A percentile compares a stretch with the other conserved stretches of the same genome.
Evolutionary conservation across 2,329 filamentous ascomycete species (phyloP).

Genomic region (Fusarium dimerum): DNA sequence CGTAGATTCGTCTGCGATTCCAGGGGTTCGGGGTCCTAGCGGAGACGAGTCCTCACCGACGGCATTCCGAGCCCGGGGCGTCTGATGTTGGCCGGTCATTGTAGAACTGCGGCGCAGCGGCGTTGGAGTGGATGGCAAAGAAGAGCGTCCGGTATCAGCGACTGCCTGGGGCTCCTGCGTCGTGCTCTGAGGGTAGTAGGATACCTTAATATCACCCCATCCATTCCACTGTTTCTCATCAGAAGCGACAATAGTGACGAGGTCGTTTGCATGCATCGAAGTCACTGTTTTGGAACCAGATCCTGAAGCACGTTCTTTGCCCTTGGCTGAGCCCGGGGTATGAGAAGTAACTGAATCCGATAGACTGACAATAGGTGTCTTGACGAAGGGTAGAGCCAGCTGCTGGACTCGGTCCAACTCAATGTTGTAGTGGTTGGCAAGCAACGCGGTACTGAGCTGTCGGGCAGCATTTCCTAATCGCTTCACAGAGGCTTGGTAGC

Average conservation of each 20-base stretch:
- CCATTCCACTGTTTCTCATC: conserved; percentile 65
- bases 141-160: conserved; percentile 38
- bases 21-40: conserved; percentile 45
- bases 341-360: conserved; percentile 54
- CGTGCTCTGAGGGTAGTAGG: conserved; percentile 66
- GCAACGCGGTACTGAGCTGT: conserved; percentile 69
- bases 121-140: conserved; percentile 70
- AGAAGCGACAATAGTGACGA: conserved; percentile 71
- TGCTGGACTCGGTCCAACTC: conserved; percentile 80
- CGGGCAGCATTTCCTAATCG: conserved; percentile 66
- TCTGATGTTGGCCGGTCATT: conserved; percentile 43
- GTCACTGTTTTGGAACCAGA: conserved; percentile 49
- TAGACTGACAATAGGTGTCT: conserved; percentile 60
- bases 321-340: conserved; percentile 63
- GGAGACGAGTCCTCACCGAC: conserved; percentile 50
- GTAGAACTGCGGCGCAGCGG: conserved; percentile 71
- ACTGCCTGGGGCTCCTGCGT: conserved; percentile 21
- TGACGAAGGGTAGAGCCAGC: conserved; percentile 79
- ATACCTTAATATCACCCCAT: conserved; percentile 78
- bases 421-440: conserved; percentile 83
- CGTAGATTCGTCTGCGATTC: conserved; percentile 35
- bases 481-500: conserved; percentile 88
- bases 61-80: conserved; percentile 40
- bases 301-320: conserved; percentile 67
- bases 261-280: conserved; percentile 77